phyloP scores from a whole-genome alignment of 192 early-diverging fungal species.

The Umbelopsis ramanniana region DNA sequence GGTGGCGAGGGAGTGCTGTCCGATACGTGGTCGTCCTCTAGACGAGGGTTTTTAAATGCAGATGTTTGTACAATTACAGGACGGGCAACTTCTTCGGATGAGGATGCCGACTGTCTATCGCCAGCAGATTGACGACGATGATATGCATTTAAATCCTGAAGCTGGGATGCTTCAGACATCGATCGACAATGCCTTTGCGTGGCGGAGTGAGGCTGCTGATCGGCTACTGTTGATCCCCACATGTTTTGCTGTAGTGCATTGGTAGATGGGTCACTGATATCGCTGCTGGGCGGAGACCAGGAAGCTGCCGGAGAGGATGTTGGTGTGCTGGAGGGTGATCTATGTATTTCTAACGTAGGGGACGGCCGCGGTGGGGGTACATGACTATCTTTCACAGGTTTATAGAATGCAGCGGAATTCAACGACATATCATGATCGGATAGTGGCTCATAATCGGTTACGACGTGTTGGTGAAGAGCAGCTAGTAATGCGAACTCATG shows the following conservation, averaged over 20 bases:
- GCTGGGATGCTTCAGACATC: constrained; percentile 14
- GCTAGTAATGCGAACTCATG: neutral
- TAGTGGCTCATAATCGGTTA: constrained; percentile 2
- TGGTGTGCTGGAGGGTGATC: constrained; percentile 6
- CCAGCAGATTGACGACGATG: constrained; percentile 1
- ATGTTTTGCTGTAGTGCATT: neutral
- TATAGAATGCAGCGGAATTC: neutral
- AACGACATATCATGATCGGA: constrained; percentile 1
- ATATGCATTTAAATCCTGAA: constrained; percentile 12
- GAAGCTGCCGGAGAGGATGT: neutral
- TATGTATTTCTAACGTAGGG: neutral
- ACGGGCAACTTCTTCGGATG: neutral
- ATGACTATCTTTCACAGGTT: neutral
- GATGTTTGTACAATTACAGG: neutral
- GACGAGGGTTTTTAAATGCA: neutral
- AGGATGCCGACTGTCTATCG: neutral
- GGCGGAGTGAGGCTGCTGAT: neutral
- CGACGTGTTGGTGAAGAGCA: neutral
- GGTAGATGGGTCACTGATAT: neutral
- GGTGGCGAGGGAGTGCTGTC: neutral
- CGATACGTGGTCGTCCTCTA: neutral
- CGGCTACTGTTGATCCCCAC: constrained; percentile 2
- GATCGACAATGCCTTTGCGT: constrained; percentile 10
- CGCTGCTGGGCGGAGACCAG: constrained; percentile 10
- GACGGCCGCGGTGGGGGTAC: neutral